These are phyloP conservation scores for Solanum pinnatisectum DNA, from an alignment of 257 asterid species.

Conservation along the genomic window DNA sequence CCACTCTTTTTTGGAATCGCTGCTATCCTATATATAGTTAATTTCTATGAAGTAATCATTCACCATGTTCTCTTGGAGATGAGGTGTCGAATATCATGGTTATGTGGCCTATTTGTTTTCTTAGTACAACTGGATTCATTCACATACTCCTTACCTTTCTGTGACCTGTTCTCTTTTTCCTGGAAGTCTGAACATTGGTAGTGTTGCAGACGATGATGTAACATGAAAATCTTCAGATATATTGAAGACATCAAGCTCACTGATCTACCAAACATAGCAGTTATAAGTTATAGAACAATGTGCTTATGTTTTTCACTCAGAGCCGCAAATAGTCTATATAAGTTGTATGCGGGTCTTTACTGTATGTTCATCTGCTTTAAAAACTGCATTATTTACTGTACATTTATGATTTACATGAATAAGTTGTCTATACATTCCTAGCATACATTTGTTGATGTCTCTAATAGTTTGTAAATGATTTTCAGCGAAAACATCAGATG, in stretches of 20 bases:
- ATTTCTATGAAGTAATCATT: neutral
- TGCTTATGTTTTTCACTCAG: constrained; percentile 2
- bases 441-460: neutral
- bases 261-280: neutral
- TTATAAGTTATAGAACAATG: neutral
- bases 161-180: neutral
- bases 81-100: neutral
- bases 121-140: neutral
- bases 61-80: neutral
- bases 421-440: neutral
- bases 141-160: neutral
- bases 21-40: neutral
- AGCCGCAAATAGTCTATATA: constrained; percentile 46
- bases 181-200: neutral
- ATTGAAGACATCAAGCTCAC: neutral
- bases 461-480: neutral
- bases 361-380: neutral
- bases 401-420: neutral
- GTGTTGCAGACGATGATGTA: neutral
- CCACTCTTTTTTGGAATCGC: neutral
- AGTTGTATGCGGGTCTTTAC: neutral
- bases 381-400: neutral
- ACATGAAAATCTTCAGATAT: neutral
- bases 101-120: neutral
- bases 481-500: neutral